Evolutionary conservation across 805 yeast species (phyloP).

Genomic region (Candida verbasci): DNA sequence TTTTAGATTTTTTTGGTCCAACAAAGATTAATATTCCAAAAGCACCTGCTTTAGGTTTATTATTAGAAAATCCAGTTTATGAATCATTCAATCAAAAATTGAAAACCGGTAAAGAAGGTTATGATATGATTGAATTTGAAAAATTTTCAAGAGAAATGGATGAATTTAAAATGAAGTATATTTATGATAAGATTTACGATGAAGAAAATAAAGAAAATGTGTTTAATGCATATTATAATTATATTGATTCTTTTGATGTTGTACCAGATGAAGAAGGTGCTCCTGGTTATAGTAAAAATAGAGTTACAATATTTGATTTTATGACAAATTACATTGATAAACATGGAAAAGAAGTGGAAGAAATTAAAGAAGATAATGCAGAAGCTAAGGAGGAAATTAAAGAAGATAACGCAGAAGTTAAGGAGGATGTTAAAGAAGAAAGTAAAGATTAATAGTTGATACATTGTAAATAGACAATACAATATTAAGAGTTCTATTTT

Average conservation of each 20-base stretch:
- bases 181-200: conserved; percentile 86
- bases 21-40: conserved; percentile 86
- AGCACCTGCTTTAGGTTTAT: conserved; percentile 92
- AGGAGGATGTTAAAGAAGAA: no score
- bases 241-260: conserved; percentile 70
- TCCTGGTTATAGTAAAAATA: conserved; percentile 26
- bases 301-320: conserved; percentile 51
- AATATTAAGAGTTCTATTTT: no score
- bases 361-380: neutral
- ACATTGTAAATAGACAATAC: no score
- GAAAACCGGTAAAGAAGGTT: conserved; percentile 57
- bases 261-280: conserved; percentile 28
- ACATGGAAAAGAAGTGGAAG: conserved; percentile 8
- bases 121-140: conserved; percentile 66
- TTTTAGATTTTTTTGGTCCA: conserved; percentile 69
- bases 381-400: no score
- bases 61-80: conserved; percentile 89
- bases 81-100: conserved; percentile 75
- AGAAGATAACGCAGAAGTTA: no score
- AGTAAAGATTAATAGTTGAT: no score
- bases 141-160: conserved; percentile 68
- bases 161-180: conserved; percentile 78
- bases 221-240: conserved; percentile 86
- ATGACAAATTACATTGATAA: conserved; percentile 22
- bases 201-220: conserved; percentile 87